Conservation (phyloP, 148 eudicot genomes). For the Limonium bicolor region DNA sequence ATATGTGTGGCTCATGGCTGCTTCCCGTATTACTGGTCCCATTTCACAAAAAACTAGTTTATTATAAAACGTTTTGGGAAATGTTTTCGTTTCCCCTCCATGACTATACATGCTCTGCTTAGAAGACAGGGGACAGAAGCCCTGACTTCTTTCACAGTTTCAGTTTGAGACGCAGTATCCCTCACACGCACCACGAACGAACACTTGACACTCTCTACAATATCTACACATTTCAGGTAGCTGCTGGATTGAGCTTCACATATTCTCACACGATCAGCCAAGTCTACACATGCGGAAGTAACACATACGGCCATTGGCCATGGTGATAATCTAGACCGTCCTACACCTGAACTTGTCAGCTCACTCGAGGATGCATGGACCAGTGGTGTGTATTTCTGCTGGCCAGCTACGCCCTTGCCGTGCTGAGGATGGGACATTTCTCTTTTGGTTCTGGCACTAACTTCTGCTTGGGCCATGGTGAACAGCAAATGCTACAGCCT, state of each 20-base stretch:
- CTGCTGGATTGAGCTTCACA: constrained; percentile 79
- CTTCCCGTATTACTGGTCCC: no score
- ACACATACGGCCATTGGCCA: constrained; percentile 87
- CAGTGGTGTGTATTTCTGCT: constrained; percentile 64
- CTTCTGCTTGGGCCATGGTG: constrained; percentile 95
- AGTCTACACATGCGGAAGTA: constrained; percentile 78
- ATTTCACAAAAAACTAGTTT: no score
- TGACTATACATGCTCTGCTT: no score
- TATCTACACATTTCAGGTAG: constrained; percentile 87
- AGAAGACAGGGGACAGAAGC: no score
- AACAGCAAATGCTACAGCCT: constrained; percentile 71
- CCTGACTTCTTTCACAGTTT: no score
- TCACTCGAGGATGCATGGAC: constrained; percentile 28
- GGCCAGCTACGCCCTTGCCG: constrained; percentile 74
- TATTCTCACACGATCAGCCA: constrained; percentile 72
- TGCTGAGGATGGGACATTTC: constrained; percentile 51
- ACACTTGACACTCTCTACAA: no score
- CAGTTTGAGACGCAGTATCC: no score
- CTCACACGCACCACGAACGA: no score
- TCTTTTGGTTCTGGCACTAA: constrained; percentile 84
- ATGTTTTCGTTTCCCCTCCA: no score
- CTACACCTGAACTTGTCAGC: constrained; percentile 52
- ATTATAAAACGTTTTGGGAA: no score
- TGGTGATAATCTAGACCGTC: constrained; percentile 59
- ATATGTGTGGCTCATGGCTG: no score